Base-by-base conservation (phyloP, 2,329 filamentous ascomycete genomes). In the Aspergillus sp. region DNA sequence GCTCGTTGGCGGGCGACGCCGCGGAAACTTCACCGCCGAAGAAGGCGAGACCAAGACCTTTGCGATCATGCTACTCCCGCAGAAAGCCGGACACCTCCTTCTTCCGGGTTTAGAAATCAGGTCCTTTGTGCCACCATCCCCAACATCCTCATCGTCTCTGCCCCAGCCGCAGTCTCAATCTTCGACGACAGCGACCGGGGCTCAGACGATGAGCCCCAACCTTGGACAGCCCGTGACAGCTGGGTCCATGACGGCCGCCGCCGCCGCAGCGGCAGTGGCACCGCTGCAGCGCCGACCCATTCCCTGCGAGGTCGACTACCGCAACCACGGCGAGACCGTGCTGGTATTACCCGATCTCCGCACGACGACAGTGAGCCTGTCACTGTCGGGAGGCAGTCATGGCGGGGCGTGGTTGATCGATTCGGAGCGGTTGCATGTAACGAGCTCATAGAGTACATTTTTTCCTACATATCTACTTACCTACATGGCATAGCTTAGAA, bases 1-100 rank as follows among this genome's bases (percentile, higher is more conserved):
- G 94, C 84, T 97, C 1, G 80, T 98, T 3, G 93, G 92, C 21
- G 94, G 93, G 0, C 86, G 89, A 47, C 84, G 90, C 52, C 90
- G 91, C 64, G 90, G 89, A 0, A 90, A 91, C 70, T 96, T 96
- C 69, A 83, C 70, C 5, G 74, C 74, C 7, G 63, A 69, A 53
- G 78, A 85, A 64, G 79, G 78, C 48, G 80, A 85, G 59, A 70
- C 71, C 3, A 73, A 69, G 25, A 77, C 74, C 4, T 87, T 96
- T 64, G 84, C 87, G 0, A 77, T 98, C 7, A 81, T 96, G 56
- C 80, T 98, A 8, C 86, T 98, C 11, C 92, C 95, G 0, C 82
- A 96, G 49, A 85, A 89, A 56, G 83, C 91, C 27, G 94, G 95
- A 0, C 87, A 87, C 71, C 77, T 95, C n/a, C 83, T 92, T 0